Conservation (phyloP, 148 eudicot genomes). For the Chenopodium album region DNA sequence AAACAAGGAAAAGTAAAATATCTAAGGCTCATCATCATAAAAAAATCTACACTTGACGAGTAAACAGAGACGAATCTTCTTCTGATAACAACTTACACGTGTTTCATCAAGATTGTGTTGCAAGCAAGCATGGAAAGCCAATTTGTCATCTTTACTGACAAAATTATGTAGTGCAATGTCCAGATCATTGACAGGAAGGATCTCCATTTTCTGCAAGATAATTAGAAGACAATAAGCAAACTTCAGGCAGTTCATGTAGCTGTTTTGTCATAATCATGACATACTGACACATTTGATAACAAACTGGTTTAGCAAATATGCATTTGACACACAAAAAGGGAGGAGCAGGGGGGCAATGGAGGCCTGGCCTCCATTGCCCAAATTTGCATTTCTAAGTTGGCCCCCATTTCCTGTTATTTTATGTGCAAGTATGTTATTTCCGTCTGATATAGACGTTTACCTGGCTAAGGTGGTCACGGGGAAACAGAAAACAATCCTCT, state of each 20-base stretch:
- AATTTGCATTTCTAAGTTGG: too few relatives aligned
- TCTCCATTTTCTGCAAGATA: slow-evolving; percentile 87
- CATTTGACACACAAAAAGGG: not conserved
- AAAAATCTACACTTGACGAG: not conserved
- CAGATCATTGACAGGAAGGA: slow-evolving; percentile 93
- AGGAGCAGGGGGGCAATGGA: not conserved
- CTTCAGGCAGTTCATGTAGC: not conserved
- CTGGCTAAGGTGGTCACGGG: too few relatives aligned
- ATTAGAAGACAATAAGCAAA: not conserved
- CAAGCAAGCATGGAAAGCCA: slow-evolving; percentile 87
- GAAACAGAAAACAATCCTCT: too few relatives aligned
- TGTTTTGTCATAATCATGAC: not conserved
- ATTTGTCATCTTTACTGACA: slow-evolving; percentile 92
- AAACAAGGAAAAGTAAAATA: not conserved
- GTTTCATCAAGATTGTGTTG: slow-evolving; percentile 93
- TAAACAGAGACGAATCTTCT: not conserved
- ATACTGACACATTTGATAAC: not conserved
- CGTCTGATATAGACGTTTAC: too few relatives aligned
- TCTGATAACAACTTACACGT: slow-evolving; percentile 56
- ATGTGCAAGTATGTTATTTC: too few relatives aligned
- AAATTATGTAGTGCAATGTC: slow-evolving; percentile 94
- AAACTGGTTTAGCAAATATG: not conserved
- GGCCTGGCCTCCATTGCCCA: too few relatives aligned
- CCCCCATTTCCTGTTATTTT: too few relatives aligned
- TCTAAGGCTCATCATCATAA: not conserved